These are phyloP conservation scores for Serendipita vermifera DNA, from an alignment of 768 basidiomycete genomes.

Conservation along the genomic window DNA sequence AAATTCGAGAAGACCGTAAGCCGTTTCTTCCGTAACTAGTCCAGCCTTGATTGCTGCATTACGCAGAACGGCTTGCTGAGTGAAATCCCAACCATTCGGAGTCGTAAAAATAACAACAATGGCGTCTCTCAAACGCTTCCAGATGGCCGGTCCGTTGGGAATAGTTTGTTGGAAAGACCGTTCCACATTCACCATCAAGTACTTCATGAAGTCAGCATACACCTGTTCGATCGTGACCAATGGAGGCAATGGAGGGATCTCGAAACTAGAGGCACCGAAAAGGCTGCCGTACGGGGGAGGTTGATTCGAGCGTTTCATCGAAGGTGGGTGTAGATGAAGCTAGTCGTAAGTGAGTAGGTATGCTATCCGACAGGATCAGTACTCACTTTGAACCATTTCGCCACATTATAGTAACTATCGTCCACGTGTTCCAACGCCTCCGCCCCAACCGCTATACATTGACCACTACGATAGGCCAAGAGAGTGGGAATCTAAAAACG, in stretches of 20 bases:
- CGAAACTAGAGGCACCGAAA: not conserved
- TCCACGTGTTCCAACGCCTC: not conserved
- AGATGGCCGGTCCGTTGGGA: slow-evolving; percentile 13
- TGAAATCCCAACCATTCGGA: slow-evolving; percentile 20
- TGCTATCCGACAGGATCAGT: not conserved
- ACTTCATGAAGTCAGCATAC: slow-evolving; percentile 4
- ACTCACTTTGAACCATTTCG: slow-evolving; percentile 4
- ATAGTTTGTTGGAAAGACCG: not conserved
- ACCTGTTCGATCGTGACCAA: not conserved
- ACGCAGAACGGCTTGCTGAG: slow-evolving; percentile 18
- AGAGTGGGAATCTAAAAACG: slow-evolving; percentile 6
- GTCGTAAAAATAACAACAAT: slow-evolving; percentile 19
- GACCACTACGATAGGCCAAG: not conserved
- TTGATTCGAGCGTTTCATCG: not conserved
- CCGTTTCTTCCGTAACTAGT: slow-evolving; percentile 11
- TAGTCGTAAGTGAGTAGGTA: not conserved
- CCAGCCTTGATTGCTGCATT: slow-evolving; percentile 18
- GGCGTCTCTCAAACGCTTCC: slow-evolving; percentile 14
- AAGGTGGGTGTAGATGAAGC: slow-evolving; percentile 4
- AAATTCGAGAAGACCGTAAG: not conserved
- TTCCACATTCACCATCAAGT: not conserved
- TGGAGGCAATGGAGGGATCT: not conserved
- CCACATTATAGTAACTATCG: not conserved
- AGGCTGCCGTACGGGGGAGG: not conserved
- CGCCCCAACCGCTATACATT: not conserved